Evolutionary conservation across 208 protist species (phyloP), one percentile per base, ranked within the genome.

Genomic region (Leishmania gerbilli): DNA sequence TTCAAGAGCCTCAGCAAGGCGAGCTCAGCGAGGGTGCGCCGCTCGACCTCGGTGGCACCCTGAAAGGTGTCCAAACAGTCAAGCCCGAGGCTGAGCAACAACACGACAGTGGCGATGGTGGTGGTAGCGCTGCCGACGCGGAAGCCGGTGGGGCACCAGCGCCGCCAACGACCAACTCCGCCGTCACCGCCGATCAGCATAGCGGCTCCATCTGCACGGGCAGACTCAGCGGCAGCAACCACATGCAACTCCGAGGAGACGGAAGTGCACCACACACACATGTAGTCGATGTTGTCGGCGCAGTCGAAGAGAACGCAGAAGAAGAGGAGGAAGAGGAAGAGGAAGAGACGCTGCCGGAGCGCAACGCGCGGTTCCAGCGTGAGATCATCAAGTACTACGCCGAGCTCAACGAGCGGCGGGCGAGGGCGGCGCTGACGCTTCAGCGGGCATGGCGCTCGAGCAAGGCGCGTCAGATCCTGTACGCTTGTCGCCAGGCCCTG

Each of bases 391-490:
- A 45, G 8, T 94, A 89, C 78, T 95, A 86, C 74, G 74, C 77
- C 31, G 60, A 80, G 45, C 77, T 90, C 21, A 88, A 88, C 74
- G 19, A 27, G n/a, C 82, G 86, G 4, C 90, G 93, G 13, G 86
- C 80, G 71, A 69, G 21, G 55, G 90, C 90, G 17, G 92, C 94
- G 3, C 64, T 34, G 13, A 47, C 77, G 15, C 89, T 97, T 55
- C 94, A 97, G 80, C 88, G 88, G 1, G 91, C 86, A 49, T 95
- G 88, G 88, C 94, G 92, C 55, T 87, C 79, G 69, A 87, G 85
- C 74, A 76, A 76, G n/a, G 91, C 93, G 8, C 87, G 91, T 0
- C 56, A 80, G 27, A 86, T 71, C 9, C 81, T 97, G 58, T 74
- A 88, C 56, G 60, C 75, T 21, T 89, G 91, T 9, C 92, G 87